Conservation (phyloP, 495 filamentous ascomycete genomes). For the Niebla homalea region DNA sequence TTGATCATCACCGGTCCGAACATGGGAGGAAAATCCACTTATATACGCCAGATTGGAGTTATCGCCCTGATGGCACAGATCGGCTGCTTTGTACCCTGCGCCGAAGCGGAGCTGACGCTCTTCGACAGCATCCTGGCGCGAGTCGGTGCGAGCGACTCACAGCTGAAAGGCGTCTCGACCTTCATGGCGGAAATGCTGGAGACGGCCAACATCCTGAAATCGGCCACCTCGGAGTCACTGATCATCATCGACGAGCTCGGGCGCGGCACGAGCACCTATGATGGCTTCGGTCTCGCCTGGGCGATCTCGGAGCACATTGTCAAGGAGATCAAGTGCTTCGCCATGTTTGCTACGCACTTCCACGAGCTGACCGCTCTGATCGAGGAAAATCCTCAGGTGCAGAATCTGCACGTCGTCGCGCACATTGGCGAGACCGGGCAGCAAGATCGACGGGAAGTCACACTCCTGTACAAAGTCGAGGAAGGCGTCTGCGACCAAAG, state of each 20-base stretch:
- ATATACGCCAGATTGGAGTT: slow-evolving; percentile 95
- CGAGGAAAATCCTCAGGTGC: slow-evolving; percentile 71
- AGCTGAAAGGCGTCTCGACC: slow-evolving; percentile 94
- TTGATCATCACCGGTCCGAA: slow-evolving; percentile 97
- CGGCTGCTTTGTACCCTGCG: slow-evolving; percentile 90
- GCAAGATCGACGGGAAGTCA: slow-evolving; percentile 63
- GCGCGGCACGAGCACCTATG: slow-evolving; percentile 93
- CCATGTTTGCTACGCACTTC: slow-evolving; percentile 96
- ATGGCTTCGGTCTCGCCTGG: slow-evolving; percentile 96
- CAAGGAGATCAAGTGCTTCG: slow-evolving; percentile 82
- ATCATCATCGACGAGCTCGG: slow-evolving; percentile 99
- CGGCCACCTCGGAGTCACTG: slow-evolving; percentile 80
- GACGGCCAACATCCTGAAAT: slow-evolving; percentile 96
- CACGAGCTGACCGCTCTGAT: slow-evolving; percentile 89
- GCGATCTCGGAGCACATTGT: slow-evolving; percentile 97
- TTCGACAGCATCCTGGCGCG: slow-evolving; percentile 97
- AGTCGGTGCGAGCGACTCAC: slow-evolving; percentile 88
- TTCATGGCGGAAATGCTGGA: slow-evolving; percentile 99
- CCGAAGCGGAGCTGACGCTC: slow-evolving; percentile 81
- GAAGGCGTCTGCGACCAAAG: slow-evolving; percentile 92
- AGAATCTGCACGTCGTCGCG: slow-evolving; percentile 90
- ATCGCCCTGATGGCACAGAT: slow-evolving; percentile 97
- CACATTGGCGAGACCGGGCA: slow-evolving; percentile 57
- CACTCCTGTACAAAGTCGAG: slow-evolving; percentile 89
- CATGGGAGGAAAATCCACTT: slow-evolving; percentile 98